phyloP scores from a whole-genome alignment of 192 early-diverging fungal genomes.

The Gonapodya sp. region DNA sequence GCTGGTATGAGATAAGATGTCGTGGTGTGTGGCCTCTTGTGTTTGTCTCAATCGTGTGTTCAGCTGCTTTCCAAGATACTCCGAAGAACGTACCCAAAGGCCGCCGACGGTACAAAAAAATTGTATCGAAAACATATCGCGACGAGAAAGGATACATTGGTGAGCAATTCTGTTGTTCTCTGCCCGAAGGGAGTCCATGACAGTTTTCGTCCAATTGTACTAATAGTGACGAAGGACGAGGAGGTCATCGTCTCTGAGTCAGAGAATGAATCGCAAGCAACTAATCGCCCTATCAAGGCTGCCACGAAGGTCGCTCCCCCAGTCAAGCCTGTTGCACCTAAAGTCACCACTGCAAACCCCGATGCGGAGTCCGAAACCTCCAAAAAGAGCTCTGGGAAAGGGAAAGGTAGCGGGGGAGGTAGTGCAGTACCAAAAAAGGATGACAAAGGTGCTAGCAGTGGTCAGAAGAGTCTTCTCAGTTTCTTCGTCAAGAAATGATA shows the following conservation, averaged over 20 bases:
- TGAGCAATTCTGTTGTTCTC: no score
- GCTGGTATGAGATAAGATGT: background rate
- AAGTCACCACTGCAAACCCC: background rate
- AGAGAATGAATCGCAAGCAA: background rate
- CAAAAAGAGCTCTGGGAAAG: background rate
- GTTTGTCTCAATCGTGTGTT: background rate
- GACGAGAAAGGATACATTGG: conserved; percentile 6
- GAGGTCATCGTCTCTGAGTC: background rate
- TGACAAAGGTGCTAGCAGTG: background rate
- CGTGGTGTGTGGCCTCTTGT: background rate
- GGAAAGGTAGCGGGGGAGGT: background rate
- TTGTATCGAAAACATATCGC: background rate
- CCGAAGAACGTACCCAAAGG: background rate
- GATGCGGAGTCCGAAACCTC: background rate
- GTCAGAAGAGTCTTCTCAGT: conserved; percentile 6
- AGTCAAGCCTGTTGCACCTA: background rate
- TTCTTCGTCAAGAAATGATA: conserved; percentile 8
- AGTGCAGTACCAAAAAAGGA: background rate
- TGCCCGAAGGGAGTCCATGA: no score
- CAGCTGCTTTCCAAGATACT: background rate
- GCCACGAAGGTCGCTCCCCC: background rate
- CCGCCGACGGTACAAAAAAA: conserved; percentile 3
- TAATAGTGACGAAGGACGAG: background rate
- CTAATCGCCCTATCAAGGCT: background rate
- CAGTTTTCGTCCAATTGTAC: background rate